phyloP scores from a whole-genome alignment of 106 monocot genomes.

The Alisma plantagoaquatica region DNA sequence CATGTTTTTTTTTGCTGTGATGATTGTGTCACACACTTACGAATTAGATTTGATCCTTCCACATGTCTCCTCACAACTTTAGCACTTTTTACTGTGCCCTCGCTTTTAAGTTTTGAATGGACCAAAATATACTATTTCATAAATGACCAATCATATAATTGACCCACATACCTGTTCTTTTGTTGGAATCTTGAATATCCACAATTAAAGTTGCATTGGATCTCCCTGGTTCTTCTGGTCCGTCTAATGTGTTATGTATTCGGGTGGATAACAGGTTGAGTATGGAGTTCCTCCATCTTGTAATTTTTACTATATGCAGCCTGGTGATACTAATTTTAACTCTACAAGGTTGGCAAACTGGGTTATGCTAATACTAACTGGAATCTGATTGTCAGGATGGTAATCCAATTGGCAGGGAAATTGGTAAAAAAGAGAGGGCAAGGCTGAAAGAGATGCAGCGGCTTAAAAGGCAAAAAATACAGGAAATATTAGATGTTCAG shows the following conservation, averaged over 20 bases:
- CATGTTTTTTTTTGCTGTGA: too few relatives aligned
- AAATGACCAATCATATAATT: too few relatives aligned
- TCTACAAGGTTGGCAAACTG: too few relatives aligned
- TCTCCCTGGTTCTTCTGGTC: not conserved
- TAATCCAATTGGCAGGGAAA: slow-evolving; percentile 9
- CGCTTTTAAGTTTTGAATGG: too few relatives aligned
- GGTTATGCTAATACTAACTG: too few relatives aligned
- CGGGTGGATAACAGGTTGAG: not conserved
- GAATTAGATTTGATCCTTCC: too few relatives aligned
- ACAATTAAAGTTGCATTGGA: not conserved
- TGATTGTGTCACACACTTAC: too few relatives aligned
- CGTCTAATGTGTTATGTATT: not conserved
- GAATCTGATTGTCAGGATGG: slow-evolving; percentile 6
- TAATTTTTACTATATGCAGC: not conserved
- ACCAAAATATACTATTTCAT: too few relatives aligned
- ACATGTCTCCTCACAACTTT: too few relatives aligned
- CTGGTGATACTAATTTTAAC: not conserved
- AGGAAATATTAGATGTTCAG: slow-evolving; percentile 42
- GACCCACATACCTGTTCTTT: too few relatives aligned
- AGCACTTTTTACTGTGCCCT: too few relatives aligned
- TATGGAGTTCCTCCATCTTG: not conserved
- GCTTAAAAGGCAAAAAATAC: slow-evolving; percentile 54
- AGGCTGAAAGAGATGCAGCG: slow-evolving; percentile 57
- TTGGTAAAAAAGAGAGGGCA: slow-evolving; percentile 45
- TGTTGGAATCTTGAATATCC: too few relatives aligned